Conservation (phyloP, 2,329 filamentous ascomycete genomes). For the Nothomitra cinnamomea region DNA sequence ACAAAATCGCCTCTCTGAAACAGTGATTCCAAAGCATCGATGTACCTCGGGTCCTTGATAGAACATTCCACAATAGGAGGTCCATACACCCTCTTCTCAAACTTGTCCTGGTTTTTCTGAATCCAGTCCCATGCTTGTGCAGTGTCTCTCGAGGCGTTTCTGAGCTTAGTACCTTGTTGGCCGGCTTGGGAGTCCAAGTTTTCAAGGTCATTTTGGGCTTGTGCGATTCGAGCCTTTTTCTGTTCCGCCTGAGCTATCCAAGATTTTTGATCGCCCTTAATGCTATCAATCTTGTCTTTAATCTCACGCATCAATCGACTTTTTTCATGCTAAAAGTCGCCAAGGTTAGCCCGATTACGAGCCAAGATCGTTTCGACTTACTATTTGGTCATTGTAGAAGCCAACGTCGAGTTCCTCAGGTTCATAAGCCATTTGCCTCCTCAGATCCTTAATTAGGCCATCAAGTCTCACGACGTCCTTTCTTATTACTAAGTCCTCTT, state of each 20-base stretch:
- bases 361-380: constrained; percentile 24
- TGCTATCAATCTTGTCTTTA: constrained; percentile 23
- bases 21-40: constrained; percentile 40
- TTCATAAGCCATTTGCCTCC: constrained; percentile 42
- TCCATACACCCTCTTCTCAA: constrained; percentile 62
- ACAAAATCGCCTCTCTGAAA: constrained; percentile 36
- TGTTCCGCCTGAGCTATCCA: constrained; percentile 22
- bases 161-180: constrained; percentile 52
- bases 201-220: constrained; percentile 32
- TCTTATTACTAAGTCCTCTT: constrained; percentile 32
- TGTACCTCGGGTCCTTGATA: constrained; percentile 54
- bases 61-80: constrained; percentile 69
- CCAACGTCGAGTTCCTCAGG: constrained; percentile 51
- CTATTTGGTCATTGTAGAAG: constrained; percentile 57
- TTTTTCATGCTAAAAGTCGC: constrained; percentile 32
- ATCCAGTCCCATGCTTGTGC: constrained; percentile 68
- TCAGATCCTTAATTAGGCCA: constrained; percentile 42
- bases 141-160: constrained; percentile 42
- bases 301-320: constrained; percentile 30
- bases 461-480: constrained; percentile 33
- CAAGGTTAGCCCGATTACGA: neutral
- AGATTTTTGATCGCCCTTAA: constrained; percentile 28
- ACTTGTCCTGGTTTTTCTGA: constrained; percentile 47
- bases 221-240: constrained; percentile 21
- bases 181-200: constrained; percentile 58